phyloP scores from a whole-genome alignment of 371 early-diverging fungal genomes.

The Mucor mucedo region DNA sequence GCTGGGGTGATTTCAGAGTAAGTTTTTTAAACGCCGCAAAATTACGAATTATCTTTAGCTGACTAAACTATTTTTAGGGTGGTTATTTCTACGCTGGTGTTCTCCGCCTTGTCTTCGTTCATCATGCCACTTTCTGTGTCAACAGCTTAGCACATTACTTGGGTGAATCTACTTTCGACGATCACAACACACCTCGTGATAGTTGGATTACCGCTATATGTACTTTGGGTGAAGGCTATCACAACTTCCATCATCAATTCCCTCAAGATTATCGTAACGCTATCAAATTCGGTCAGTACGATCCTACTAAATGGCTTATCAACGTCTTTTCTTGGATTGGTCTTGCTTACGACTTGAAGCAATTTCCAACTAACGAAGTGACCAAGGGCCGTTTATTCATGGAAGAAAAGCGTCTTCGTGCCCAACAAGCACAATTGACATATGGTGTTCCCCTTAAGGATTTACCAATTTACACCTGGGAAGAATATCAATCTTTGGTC shows the following conservation, averaged over 20 bases:
- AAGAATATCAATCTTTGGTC: constrained; percentile 73
- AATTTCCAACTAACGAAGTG: constrained; percentile 90
- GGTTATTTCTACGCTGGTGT: constrained; percentile 89
- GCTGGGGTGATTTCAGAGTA: constrained; percentile 88
- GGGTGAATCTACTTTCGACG: constrained; percentile 84
- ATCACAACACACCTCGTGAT: constrained; percentile 81
- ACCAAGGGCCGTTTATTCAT: constrained; percentile 83
- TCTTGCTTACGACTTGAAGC: constrained; percentile 87
- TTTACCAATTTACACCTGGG: constrained; percentile 78
- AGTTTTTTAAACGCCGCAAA: constrained; percentile 17
- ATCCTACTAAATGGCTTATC: constrained; percentile 97
- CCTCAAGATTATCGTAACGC: constrained; percentile 97
- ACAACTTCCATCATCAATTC: constrained; percentile 95
- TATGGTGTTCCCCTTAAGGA: constrained; percentile 79
- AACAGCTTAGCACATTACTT: constrained; percentile 88
- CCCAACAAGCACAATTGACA: constrained; percentile 60
- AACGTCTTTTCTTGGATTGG: constrained; percentile 67
- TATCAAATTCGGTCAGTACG: constrained; percentile 87
- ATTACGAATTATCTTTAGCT: no score
- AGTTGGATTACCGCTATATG: constrained; percentile 81
- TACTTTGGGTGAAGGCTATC: constrained; percentile 87
- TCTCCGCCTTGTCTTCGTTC: constrained; percentile 80
- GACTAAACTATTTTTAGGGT: constrained; percentile 51
- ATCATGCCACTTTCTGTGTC: constrained; percentile 95
- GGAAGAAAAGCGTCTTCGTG: constrained; percentile 80